phyloP scores from a whole-genome alignment of 441 rosid genomes.

The Eutrema salsugineum region DNA sequence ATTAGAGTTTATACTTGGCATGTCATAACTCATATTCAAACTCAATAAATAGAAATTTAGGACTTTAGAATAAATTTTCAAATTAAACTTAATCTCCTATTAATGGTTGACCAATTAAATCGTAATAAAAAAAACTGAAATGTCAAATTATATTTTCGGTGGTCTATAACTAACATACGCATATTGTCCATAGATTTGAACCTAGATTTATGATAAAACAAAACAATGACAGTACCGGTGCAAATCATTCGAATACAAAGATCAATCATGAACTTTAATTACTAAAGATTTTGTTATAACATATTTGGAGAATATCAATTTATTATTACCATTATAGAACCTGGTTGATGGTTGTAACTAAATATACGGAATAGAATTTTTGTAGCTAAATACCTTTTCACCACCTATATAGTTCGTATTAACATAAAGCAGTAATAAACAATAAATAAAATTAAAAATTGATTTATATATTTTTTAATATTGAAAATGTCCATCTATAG shows the following conservation, averaged over 20 bases:
- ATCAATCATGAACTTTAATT: neutral
- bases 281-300: neutral
- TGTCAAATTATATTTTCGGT: neutral
- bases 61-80: neutral
- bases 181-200: neutral
- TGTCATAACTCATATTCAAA: neutral
- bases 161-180: neutral
- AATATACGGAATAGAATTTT: neutral
- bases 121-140: neutral
- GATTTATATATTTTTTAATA: neutral
- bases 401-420: neutral
- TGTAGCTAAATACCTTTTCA: neutral
- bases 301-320: neutral
- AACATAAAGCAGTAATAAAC: neutral
- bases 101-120: neutral
- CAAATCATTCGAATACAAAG: neutral
- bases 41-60: neutral
- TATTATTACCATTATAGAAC: neutral
- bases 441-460: neutral
- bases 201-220: neutral
- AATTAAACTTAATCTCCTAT: neutral
- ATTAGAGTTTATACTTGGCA: neutral
- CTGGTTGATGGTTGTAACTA: neutral
- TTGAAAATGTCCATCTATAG: constrained; percentile 23
- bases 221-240: neutral